A percentile compares a stretch with the other conserved stretches of the same genome.
Evolutionary conservation across 2,329 filamentous ascomycete genomes (phyloP).

Genomic region (Rachicladosporium sp.): DNA sequence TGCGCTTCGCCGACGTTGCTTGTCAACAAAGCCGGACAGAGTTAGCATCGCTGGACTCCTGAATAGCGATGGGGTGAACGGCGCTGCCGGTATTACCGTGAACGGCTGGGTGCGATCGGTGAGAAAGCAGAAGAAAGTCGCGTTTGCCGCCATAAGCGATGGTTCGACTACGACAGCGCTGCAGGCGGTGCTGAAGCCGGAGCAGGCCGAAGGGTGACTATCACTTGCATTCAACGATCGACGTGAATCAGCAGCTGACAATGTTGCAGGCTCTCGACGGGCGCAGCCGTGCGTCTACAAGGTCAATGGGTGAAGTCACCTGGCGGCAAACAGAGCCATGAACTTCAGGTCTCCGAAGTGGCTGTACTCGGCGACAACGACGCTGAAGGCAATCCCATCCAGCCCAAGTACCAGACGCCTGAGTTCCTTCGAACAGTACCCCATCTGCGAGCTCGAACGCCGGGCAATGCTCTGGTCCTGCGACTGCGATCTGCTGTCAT

Average conservation of each 20-base stretch:
- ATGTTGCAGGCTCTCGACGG: conserved; percentile 58
- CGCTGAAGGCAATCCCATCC: conserved; percentile 80
- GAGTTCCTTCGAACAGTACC: conserved; percentile 83
- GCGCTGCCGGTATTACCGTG: conserved; percentile 30
- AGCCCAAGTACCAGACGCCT: conserved; percentile 87
- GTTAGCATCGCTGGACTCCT: conserved; percentile 15
- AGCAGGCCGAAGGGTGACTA: conserved; percentile 56
- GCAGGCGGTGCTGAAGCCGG: conserved; percentile 67
- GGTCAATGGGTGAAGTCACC: conserved; percentile 63
- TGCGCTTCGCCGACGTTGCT: not conserved
- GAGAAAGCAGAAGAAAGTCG: conserved; percentile 69
- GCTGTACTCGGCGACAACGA: conserved; percentile 66
- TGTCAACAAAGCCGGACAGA: not conserved
- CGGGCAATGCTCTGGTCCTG: conserved; percentile 67
- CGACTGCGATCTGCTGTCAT: conserved; percentile 74
- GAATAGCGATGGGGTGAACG: conserved; percentile 13
- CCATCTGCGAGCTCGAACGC: conserved; percentile 72
- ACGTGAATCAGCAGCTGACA: conserved; percentile 23
- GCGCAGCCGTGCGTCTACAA: conserved; percentile 63
- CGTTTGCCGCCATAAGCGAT: conserved; percentile 78
- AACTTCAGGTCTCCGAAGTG: conserved; percentile 62
- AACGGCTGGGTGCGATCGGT: conserved; percentile 75
- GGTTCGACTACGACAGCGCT: conserved; percentile 68
- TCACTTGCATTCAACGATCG: conserved; percentile 7
- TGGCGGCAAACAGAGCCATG: conserved; percentile 59